Evolutionary conservation across 768 basidiomycete genomes (phyloP), one percentile per base, ranked within the genome.

Genomic region (Rhodocollybia butyracea): DNA sequence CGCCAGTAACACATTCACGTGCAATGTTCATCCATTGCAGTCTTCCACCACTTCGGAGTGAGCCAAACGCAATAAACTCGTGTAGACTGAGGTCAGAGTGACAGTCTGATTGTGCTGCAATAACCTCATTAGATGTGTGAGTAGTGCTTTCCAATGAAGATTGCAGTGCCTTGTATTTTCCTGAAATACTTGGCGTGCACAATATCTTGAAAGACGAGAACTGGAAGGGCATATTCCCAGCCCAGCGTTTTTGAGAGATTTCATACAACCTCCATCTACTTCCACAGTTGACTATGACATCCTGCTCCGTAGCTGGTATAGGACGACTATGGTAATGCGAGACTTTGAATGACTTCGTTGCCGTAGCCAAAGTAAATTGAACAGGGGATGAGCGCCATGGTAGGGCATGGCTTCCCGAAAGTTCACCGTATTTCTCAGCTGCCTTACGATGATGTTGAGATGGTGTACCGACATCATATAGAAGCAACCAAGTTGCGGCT

Each of bases 21-120:
- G 71, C 55, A 36, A 83, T 73, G 55, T 83, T 83, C 36, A 74
- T 62, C 81, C 80, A 82, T 46, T 83, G 81, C 0, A 83, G 58
- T 2, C 55, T 62, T 0, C 67, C 55, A 0, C 81, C 80, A 34
- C 74, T 70, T 5, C 82, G 77, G 32, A 83, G 57, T 46, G 69
- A 65, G 11, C 71, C 74, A 48, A 80, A 83, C 0, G 75, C 68
- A 12, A 74, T 64, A 31, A 67, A 76, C 52, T 83, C 80, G 27
- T 83, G 78, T 2, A 78, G 57, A 7, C 58, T 70, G 22, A 83
- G 63, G 5, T 73, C 66, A 21, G 48, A 43, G 4, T 73, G 75
- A 51, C 79, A 81, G 8, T 66, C 63, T 0, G 57, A 60, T 58
- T 82, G 80, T n/a, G 64, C 59, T 21, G 74, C 73, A 26, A 83